Evolutionary conservation across 768 basidiomycete genomes (phyloP), one percentile per base, ranked within the genome.

Genomic region (Asterophora parasitica): DNA sequence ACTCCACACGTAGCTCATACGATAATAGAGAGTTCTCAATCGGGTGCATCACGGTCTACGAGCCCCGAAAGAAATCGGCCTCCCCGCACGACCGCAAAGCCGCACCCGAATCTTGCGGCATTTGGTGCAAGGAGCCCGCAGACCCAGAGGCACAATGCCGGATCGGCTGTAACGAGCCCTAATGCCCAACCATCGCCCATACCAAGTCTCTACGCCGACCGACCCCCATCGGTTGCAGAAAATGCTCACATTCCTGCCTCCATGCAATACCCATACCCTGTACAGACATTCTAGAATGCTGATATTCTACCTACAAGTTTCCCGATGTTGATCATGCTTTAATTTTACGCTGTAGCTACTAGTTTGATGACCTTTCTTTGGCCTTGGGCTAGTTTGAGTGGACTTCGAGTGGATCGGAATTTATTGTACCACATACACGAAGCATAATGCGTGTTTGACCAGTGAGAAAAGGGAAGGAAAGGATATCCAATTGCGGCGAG

Each of bases 131-230:
- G 8, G 30, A 31, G 30, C 8, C 30, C 30, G 30, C n/a, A 13
- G 23, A 23, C 12, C 12, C 9, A n/a, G n/a, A n/a, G n/a, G n/a
- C n/a, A n/a, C n/a, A n/a, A 44, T 9, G 7, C 44, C 6, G 23
- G 16, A 11, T 50, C 49, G 11, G 43, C 15, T 17, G 37, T 37
- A 28, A n/a, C 43, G 2, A 50, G 49, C 16, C 37, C 30, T 12
- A 23, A 23, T 23, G 3, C 23, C 23, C 23, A 6, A 23, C 23
- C 23, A 23, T 23, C 23, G 23, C 23, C 23, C 6, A 23, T 23
- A 23, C 23, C 23, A 8, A 31, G 30, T 31, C 30, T 19, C 13
- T 32, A 46, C 17, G 26, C 45, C n/a, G 46, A 35, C 27, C 45
- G 40, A 2, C 42, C 50, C 10, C 28, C 32, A 17, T 51, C 45